Percentiles rank a stretch among this genome's conserved stretches.
Conservation (phyloP, 2,329 filamentous ascomycete genomes). For the Paraphoma sp. region DNA sequence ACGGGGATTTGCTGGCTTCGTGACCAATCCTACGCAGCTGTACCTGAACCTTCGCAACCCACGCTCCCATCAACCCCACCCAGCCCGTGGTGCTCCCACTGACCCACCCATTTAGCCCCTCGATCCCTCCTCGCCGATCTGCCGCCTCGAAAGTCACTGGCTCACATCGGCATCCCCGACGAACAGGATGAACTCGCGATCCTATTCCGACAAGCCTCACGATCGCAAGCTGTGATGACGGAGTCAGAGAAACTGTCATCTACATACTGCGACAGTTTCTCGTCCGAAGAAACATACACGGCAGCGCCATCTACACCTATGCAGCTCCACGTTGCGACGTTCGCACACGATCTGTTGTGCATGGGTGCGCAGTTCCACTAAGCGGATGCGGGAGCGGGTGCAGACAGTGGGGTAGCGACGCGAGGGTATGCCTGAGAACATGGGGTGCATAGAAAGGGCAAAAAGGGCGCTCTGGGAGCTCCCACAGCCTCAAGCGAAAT, state of each 20-base stretch:
- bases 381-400: background rate
- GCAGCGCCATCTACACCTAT: background rate
- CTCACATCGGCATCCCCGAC: constrained; percentile 26
- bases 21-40: background rate
- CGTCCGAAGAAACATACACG: background rate
- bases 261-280: background rate
- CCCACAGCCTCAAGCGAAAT: background rate
- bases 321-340: background rate
- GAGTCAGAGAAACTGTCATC: background rate
- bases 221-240: background rate
- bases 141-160: constrained; percentile 21
- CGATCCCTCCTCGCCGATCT: background rate
- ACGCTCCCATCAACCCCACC: background rate
- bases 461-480: background rate
- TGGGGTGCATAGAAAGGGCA: background rate
- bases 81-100: background rate
- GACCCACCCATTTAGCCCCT: background rate
- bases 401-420: background rate
- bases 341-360: constrained; percentile 4
- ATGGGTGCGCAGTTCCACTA: constrained; percentile 8
- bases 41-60: background rate
- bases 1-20: background rate
- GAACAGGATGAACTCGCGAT: constrained; percentile 28
- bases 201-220: constrained; percentile 23
- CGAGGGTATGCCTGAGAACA: background rate